Conservation (phyloP, 352 stramenopile species). For the Phytopythium delawarense region DNA sequence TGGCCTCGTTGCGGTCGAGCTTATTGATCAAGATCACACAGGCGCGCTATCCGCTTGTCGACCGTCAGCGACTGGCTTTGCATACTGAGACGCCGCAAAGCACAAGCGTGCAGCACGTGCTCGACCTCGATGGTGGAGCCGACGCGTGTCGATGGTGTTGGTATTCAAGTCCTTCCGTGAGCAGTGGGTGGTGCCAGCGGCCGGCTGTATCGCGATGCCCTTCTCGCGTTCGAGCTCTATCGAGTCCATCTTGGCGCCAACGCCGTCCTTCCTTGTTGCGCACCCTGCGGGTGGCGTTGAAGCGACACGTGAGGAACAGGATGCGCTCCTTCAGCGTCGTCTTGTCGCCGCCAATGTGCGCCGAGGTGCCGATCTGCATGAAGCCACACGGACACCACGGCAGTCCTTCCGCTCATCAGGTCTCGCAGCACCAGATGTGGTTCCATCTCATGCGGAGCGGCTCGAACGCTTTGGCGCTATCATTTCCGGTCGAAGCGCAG, state of each 20-base stretch:
- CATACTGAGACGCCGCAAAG: slow-evolving; percentile 90
- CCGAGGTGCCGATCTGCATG: slow-evolving; percentile 92
- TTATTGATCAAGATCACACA: slow-evolving; percentile 99
- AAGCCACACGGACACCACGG: slow-evolving; percentile 48
- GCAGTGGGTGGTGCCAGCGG: slow-evolving; percentile 92
- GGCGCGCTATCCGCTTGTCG: slow-evolving; percentile 99
- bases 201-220: slow-evolving; percentile 99
- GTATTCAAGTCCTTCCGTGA: slow-evolving; percentile 95
- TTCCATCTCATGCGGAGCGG: too few species aligned
- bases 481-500: slow-evolving; percentile 30
- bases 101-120: slow-evolving; percentile 38
- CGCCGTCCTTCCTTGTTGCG: slow-evolving; percentile 92
- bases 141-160: slow-evolving; percentile 99
- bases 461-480: too few species aligned
- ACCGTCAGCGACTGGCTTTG: slow-evolving; percentile 98
- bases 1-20: slow-evolving; percentile 83
- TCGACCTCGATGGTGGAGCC: slow-evolving; percentile 98
- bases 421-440: too few species aligned
- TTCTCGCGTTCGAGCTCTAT: slow-evolving; percentile 99
- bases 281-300: slow-evolving; percentile 96
- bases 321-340: slow-evolving; percentile 99
- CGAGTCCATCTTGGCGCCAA: slow-evolving; percentile 99
- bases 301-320: slow-evolving; percentile 98
- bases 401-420: too few species aligned
- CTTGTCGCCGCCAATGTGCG: slow-evolving; percentile 98